phyloP scores from a whole-genome alignment of 805 yeast genomes.

The Metschnikowia cubensis region DNA sequence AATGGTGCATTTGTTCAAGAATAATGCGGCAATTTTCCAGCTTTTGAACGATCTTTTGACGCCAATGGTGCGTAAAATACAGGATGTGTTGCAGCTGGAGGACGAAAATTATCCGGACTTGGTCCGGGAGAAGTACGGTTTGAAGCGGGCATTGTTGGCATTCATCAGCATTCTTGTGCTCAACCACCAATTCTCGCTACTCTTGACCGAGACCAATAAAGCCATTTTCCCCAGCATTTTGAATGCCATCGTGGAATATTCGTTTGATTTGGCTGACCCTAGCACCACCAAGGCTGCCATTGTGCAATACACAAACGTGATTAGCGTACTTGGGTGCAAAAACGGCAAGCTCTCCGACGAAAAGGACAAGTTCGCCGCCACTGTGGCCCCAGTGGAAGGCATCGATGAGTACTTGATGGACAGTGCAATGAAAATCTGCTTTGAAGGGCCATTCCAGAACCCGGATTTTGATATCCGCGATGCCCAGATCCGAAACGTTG shows the following conservation, averaged over 20 bases:
- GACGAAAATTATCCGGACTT: slow-evolving; percentile 53
- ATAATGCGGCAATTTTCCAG: slow-evolving; percentile 64
- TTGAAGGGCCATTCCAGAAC: slow-evolving; percentile 77
- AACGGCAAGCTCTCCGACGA: slow-evolving; percentile 61
- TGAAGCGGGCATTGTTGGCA: slow-evolving; percentile 68
- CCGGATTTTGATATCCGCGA: slow-evolving; percentile 64
- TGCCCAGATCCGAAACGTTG: slow-evolving; percentile 71
- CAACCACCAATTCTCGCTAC: slow-evolving; percentile 75
- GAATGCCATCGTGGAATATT: slow-evolving; percentile 59
- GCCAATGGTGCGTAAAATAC: slow-evolving; percentile 68
- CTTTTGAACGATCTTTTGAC: slow-evolving; percentile 67
- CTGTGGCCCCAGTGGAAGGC: slow-evolving; percentile 58
- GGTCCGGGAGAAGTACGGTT: slow-evolving; percentile 55
- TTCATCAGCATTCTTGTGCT: slow-evolving; percentile 66
- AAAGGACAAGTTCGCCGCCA: slow-evolving; percentile 48
- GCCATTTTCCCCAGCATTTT: slow-evolving; percentile 56
- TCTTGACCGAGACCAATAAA: slow-evolving; percentile 66
- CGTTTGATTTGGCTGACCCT: slow-evolving; percentile 61
- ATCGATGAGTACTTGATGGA: slow-evolving; percentile 67
- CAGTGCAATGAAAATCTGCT: slow-evolving; percentile 60
- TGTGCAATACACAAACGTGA: slow-evolving; percentile 61
- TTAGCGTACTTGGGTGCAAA: slow-evolving; percentile 57
- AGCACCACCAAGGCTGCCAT: slow-evolving; percentile 65
- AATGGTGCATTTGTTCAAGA: slow-evolving; percentile 71
- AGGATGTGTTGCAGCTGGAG: slow-evolving; percentile 41